Conservation (phyloP, 1,139 yeast species). For the Kurtzmaniella quercitrusa region DNA sequence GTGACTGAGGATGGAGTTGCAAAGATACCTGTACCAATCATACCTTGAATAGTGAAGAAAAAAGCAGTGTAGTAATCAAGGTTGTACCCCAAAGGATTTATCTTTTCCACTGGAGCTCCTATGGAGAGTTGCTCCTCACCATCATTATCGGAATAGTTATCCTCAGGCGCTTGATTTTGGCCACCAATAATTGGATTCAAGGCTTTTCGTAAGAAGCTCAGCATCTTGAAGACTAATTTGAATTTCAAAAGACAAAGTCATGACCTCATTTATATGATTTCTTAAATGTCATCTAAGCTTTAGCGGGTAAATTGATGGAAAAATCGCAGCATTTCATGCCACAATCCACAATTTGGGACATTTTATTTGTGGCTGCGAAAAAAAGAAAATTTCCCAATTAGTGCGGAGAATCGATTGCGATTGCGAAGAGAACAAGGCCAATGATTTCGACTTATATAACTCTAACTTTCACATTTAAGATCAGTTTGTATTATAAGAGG, state of each 20-base stretch:
- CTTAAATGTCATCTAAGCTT: too few relatives aligned
- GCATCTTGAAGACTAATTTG: slow-evolving; percentile 1
- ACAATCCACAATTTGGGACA: background rate
- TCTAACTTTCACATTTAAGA: too few relatives aligned
- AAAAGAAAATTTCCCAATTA: too few relatives aligned
- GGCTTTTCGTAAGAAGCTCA: background rate
- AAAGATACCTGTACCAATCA: slow-evolving; percentile 46
- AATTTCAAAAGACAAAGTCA: background rate
- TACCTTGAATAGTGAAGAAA: slow-evolving; percentile 35
- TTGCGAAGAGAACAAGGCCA: too few relatives aligned
- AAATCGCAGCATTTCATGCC: background rate
- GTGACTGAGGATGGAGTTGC: slow-evolving; percentile 36
- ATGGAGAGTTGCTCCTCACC: slow-evolving; percentile 16
- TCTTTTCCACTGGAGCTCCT: slow-evolving; percentile 38
- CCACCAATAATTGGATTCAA: slow-evolving; percentile 6
- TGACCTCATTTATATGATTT: too few relatives aligned
- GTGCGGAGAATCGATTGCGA: too few relatives aligned
- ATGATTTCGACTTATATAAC: too few relatives aligned
- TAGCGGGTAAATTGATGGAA: too few relatives aligned
- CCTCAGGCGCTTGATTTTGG: slow-evolving; percentile 3
- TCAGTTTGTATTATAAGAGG: too few relatives aligned
- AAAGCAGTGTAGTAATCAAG: slow-evolving; percentile 28
- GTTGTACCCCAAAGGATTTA: slow-evolving; percentile 37
- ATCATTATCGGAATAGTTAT: background rate
- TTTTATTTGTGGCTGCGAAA: background rate